Evolutionary conservation across 2,329 filamentous ascomycete species (phyloP), one percentile per base, ranked within the genome.

Genomic region (Hypoxylon sp.): DNA sequence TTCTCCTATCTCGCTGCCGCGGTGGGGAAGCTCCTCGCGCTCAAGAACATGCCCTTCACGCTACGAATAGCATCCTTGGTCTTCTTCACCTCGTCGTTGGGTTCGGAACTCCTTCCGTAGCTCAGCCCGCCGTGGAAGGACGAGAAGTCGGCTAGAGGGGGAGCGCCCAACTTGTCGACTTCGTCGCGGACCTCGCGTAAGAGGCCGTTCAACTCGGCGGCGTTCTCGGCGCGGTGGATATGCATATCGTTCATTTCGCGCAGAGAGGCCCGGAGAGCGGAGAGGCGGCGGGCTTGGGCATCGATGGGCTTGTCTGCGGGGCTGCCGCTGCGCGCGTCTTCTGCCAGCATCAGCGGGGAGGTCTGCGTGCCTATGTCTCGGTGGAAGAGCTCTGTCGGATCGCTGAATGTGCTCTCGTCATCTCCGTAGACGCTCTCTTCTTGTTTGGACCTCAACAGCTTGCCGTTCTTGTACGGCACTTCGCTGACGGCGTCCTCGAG

Each of bases 321-420:
- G 9, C 22, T 26, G 11, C 32, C 30, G 20, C 56, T 46, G 12
- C 60, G 16, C 40, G 40, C 42, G 16, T 28, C 71, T 46, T 53
- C 75, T 71, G 46, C 73, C 72, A 20, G 71, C 4, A 81, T 79
- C 3, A 82, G 83, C 2, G 82, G 76, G 0, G 87, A 89, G 0
- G 92, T 96, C 77, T 96, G 92, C 0, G 92, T 91, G 68, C 91
- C 91, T 64, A 93, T 85, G 74, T 96, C 92, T 46, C 91, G 87
- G 77, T 94, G 91, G 78, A 93, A 96, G 66, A 94, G 85, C 77
- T 95, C 92, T 0, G 90, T 89, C 0, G 92, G 92, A 71, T 90
- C 88, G 65, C 86, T 85, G 61, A 80, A 82, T 24, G 83, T 84
- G 72, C 81, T 84, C n/a, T 76, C 77, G 44, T 76, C 71, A 63